Evolutionary conservation across 805 yeast species (phyloP).

Genomic region (Suhomyces pyralidae): DNA sequence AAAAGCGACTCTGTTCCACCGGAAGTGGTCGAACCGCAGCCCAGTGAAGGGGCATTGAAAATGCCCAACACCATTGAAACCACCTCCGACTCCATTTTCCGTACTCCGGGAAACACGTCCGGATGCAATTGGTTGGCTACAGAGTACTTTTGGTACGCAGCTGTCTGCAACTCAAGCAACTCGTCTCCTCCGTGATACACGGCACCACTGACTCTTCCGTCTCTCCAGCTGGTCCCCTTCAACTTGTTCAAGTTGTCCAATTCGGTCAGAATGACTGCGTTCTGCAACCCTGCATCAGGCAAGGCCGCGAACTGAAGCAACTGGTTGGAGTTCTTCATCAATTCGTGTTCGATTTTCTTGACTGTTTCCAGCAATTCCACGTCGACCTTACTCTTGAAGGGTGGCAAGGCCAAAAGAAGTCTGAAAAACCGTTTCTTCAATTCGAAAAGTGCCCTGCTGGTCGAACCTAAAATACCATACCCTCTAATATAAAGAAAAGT

Average conservation of each 20-base stretch:
- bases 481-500: conserved; percentile 14
- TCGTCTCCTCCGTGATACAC: conserved; percentile 95
- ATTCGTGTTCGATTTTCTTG: conserved; percentile 48
- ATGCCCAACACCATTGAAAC: conserved; percentile 83
- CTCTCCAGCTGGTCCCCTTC: conserved; percentile 75
- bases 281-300: conserved; percentile 60
- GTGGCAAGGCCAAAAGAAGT: conserved; percentile 43
- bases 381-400: conserved; percentile 54
- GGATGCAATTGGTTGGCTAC: conserved; percentile 96
- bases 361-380: conserved; percentile 52
- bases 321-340: conserved; percentile 53
- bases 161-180: conserved; percentile 66
- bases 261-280: conserved; percentile 45
- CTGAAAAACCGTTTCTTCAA: conserved; percentile 8
- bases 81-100: conserved; percentile 95
- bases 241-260: conserved; percentile 49
- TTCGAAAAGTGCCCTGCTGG: not conserved
- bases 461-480: conserved; percentile 13
- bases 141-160: conserved; percentile 71
- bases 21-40: conserved; percentile 75
- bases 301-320: conserved; percentile 46
- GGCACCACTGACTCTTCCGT: conserved; percentile 89
- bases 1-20: conserved; percentile 96
- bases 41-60: conserved; percentile 67
- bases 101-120: conserved; percentile 92